These are phyloP conservation scores for Cyberlindnera nakhonratchasimensis DNA, from an alignment of 805 yeast genomes.

Conservation along the genomic window DNA sequence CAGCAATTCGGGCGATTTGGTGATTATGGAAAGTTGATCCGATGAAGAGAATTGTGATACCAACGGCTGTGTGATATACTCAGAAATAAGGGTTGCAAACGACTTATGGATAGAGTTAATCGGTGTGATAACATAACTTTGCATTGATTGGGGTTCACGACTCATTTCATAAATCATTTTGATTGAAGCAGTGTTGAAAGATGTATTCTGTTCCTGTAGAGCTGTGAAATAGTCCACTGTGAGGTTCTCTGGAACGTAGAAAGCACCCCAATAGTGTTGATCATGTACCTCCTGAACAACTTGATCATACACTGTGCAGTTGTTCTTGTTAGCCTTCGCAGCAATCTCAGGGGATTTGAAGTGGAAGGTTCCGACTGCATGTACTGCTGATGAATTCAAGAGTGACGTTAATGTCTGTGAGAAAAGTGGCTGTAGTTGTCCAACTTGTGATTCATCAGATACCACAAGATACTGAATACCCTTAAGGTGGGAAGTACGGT, in stretches of 20 bases:
- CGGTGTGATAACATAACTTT: conserved; percentile 39
- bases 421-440: conserved; percentile 12
- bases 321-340: conserved; percentile 7
- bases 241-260: conserved; percentile 48
- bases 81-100: conserved; percentile 19
- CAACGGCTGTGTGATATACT: conserved; percentile 16
- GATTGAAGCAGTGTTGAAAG: conserved; percentile 23
- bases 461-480: conserved; percentile 24
- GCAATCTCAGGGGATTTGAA: conserved; percentile 9
- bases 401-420: conserved; percentile 5
- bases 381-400: conserved; percentile 7
- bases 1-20: conserved; percentile 27
- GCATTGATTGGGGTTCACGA: conserved; percentile 48
- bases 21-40: conserved; percentile 16
- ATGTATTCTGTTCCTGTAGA: conserved; percentile 9
- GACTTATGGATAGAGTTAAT: conserved; percentile 22
- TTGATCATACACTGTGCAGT: conserved; percentile 30
- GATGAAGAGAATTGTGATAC: conserved; percentile 14
- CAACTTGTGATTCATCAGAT: conserved; percentile 19
- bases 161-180: conserved; percentile 53
- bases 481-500: conserved; percentile 15
- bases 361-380: conserved; percentile 19
- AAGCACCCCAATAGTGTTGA: conserved; percentile 56
- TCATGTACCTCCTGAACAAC: conserved; percentile 42
- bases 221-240: conserved; percentile 29